Percentiles rank a stretch among this genome's conserved stretches.
These are phyloP conservation scores for Perilla frutescens DNA, from an alignment of 257 asterid genomes.

Conservation along the genomic window DNA sequence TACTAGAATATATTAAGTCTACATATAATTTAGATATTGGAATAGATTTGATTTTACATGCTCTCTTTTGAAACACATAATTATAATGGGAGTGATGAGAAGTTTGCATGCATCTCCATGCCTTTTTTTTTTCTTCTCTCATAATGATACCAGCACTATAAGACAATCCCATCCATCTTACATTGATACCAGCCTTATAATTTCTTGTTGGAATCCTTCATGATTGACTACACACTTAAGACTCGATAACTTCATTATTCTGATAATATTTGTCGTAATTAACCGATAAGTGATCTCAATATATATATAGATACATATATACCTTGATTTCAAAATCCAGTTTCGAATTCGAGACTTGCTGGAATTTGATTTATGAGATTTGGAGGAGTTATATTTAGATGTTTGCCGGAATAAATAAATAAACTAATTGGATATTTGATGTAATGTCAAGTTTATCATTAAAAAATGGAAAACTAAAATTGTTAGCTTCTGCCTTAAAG, in stretches of 20 bases:
- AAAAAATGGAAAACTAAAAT: too few relatives aligned
- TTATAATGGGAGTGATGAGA: slow-evolving; percentile 31
- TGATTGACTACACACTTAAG: slow-evolving; percentile 24
- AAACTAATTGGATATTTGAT: too few relatives aligned
- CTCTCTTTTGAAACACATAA: slow-evolving; percentile 30
- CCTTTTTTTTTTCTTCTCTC: slow-evolving; percentile 28
- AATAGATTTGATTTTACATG: slow-evolving; percentile 7
- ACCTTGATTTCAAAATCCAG: neutral
- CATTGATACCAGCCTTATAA: neutral
- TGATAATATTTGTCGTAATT: neutral
- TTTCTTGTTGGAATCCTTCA: slow-evolving; percentile 25
- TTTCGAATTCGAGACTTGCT: neutral
- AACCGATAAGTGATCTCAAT: neutral
- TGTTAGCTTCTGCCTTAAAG: too few relatives aligned
- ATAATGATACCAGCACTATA: slow-evolving; percentile 42
- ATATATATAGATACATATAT: too few relatives aligned
- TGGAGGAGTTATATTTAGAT: too few relatives aligned
- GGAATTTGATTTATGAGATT: too few relatives aligned
- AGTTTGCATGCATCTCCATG: slow-evolving; percentile 44
- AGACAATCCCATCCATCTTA: slow-evolving; percentile 14
- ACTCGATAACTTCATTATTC: neutral
- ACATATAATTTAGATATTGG: slow-evolving; percentile 1
- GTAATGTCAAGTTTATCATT: too few relatives aligned
- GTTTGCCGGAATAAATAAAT: too few relatives aligned
- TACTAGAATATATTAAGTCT: slow-evolving; percentile 27